phyloP scores from a whole-genome alignment of 805 yeast species.

The Metschnikowia bowlesiae region DNA sequence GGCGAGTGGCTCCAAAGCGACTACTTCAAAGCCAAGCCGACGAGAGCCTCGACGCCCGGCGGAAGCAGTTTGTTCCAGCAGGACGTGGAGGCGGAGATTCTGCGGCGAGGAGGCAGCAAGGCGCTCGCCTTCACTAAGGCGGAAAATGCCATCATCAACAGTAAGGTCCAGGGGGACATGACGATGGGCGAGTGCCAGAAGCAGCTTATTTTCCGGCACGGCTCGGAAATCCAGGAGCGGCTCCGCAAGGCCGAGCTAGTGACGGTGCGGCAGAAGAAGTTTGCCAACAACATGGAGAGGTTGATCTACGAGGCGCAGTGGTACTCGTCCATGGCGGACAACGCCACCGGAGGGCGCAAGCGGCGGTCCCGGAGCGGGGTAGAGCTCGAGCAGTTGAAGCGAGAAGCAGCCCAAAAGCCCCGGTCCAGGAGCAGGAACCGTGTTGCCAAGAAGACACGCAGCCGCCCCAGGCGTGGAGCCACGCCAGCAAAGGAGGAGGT shows the following conservation, averaged over 20 bases:
- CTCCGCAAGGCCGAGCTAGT: slow-evolving; percentile 23
- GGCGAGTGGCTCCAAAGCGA: neutral
- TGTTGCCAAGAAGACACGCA: neutral
- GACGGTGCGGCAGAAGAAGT: slow-evolving; percentile 24
- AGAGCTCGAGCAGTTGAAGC: slow-evolving; percentile 16
- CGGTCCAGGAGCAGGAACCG: neutral
- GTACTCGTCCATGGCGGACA: slow-evolving; percentile 24
- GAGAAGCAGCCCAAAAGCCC: slow-evolving; percentile 4
- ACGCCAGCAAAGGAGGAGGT: no score
- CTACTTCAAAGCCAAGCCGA: neutral
- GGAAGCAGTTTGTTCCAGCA: neutral
- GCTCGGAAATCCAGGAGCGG: slow-evolving; percentile 19
- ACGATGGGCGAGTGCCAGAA: slow-evolving; percentile 13
- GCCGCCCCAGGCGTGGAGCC: no score
- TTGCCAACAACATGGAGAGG: slow-evolving; percentile 26
- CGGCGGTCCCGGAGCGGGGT: slow-evolving; percentile 13
- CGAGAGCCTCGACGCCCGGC: neutral
- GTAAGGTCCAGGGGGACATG: slow-evolving; percentile 12
- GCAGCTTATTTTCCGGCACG: slow-evolving; percentile 25
- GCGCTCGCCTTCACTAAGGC: slow-evolving; percentile 21
- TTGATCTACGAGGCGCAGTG: slow-evolving; percentile 39
- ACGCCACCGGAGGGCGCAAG: slow-evolving; percentile 12
- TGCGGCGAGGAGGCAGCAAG: slow-evolving; percentile 12
- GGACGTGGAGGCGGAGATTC: slow-evolving; percentile 11
- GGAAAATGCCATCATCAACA: slow-evolving; percentile 21